These are phyloP conservation scores for Pseudodiploospora longispora DNA, from an alignment of 2,329 filamentous ascomycete species.

Conservation along the genomic window DNA sequence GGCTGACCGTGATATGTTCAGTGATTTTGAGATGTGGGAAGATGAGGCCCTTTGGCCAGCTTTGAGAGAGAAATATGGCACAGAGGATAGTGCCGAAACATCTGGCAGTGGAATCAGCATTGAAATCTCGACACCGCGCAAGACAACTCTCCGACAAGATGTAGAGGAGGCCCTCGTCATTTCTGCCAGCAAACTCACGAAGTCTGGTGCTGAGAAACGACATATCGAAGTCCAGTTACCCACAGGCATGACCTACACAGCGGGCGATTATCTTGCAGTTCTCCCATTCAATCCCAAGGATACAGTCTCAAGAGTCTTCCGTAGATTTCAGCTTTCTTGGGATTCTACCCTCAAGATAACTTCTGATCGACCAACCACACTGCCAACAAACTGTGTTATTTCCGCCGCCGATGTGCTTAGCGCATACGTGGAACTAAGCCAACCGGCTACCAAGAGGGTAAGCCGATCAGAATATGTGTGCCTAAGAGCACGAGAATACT, in stretches of 20 bases:
- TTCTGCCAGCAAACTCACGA: constrained; percentile 42
- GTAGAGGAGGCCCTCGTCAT: constrained; percentile 54
- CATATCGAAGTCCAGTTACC: constrained; percentile 63
- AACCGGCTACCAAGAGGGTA: constrained; percentile 62
- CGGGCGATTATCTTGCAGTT: constrained; percentile 70
- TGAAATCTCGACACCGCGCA: constrained; percentile 44
- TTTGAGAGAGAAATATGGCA: constrained; percentile 36
- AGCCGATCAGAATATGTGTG: constrained; percentile 10
- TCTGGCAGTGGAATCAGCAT: constrained; percentile 27
- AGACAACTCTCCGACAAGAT: constrained; percentile 53
- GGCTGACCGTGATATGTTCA: constrained; percentile 57
- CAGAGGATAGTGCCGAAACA: constrained; percentile 18
- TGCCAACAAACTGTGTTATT: constrained; percentile 49
- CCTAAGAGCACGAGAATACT: not conserved
- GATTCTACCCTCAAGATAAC: constrained; percentile 58
- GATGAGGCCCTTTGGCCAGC: constrained; percentile 45
- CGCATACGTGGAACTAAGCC: constrained; percentile 64
- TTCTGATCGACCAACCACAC: constrained; percentile 39
- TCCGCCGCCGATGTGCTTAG: constrained; percentile 57
- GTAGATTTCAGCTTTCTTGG: constrained; percentile 58
- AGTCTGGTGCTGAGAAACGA: constrained; percentile 48
- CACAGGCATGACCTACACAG: constrained; percentile 54
- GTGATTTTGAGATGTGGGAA: constrained; percentile 59
- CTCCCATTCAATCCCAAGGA: constrained; percentile 61
- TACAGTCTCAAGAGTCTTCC: constrained; percentile 55